Base-by-base conservation (phyloP, 2,329 filamentous ascomycete genomes). In the Pseudogymnoascus destructans region DNA sequence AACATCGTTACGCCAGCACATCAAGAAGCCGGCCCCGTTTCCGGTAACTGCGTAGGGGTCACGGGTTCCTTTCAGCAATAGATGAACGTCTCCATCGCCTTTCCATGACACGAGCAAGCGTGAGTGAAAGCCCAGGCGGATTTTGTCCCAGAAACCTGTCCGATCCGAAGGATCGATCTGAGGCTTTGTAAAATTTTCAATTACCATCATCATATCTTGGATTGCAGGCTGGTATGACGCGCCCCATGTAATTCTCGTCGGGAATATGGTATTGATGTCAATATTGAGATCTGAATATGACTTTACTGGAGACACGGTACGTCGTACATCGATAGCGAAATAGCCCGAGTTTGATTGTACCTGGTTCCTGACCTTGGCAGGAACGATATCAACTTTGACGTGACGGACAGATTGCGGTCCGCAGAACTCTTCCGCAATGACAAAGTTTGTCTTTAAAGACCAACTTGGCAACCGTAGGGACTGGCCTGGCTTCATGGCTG, bases 191-290 rank as follows among this genome's bases (percentile, higher is more conserved):
- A 98, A 97, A 2, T 88, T 92, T 72, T 98, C 93, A 61, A 98
- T 87, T 23, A 91, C 91, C 80, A 97, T 96, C 93, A 98, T 98
- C 87, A 97, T 95, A 68, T 98, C 95, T 70, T 98, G 93, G 55
- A 98, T 92, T 1, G 92, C 92, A 25, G 95, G 93, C 68, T 98
- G 95, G 67, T 97, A 98, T 1, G 91, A 95, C 49, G 93, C 91
- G 6, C 91, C 91, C 95, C 93, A 98, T 0, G 92, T 96, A 57
- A 98, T 92, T 46, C 88, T 84, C 0, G 93, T 98, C 1, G 95
- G 89, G 60, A 92, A 82, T 58, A 85, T 87, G 1, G 92, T 96
- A 70, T 97, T 95, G 70, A 98, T 91, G 63, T 95, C 88, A 65
- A 98, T 79, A 32, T 80, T 82, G 71, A 96, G 91, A 67, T 97